phyloP scores from a whole-genome alignment of 1,284 basidiomycete genomes.

The Ustilago nuda region DNA sequence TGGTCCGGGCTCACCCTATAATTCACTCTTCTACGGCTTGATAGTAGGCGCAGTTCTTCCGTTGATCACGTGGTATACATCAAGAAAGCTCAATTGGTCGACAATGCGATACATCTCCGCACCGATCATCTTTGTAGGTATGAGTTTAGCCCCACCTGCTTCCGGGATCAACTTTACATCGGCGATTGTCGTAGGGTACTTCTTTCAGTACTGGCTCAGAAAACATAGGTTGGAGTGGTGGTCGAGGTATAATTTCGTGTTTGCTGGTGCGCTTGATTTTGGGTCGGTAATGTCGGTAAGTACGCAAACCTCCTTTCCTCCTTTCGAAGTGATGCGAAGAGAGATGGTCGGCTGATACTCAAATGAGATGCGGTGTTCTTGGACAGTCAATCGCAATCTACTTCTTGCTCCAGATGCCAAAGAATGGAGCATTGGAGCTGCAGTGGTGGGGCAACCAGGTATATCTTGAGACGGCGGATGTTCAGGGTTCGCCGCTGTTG shows the following conservation, averaged over 20 bases:
- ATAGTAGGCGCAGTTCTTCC: conserved; percentile 57
- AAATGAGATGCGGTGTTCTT: not conserved
- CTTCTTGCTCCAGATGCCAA: conserved; percentile 42
- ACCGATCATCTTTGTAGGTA: conserved; percentile 62
- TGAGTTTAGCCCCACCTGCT: conserved; percentile 64
- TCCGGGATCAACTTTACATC: conserved; percentile 64
- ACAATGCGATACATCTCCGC: conserved; percentile 40
- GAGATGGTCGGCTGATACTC: not conserved
- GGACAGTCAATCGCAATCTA: conserved; percentile 35
- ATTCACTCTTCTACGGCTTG: conserved; percentile 58
- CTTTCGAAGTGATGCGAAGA: not conserved
- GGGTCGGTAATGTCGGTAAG: conserved; percentile 66
- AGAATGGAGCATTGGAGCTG: conserved; percentile 34
- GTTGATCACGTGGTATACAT: conserved; percentile 50
- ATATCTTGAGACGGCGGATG: conserved; percentile 50
- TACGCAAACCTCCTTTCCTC: not conserved
- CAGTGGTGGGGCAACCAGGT: conserved; percentile 66
- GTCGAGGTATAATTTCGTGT: conserved; percentile 69
- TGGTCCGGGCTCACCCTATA: conserved; percentile 43
- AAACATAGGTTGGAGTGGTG: conserved; percentile 67
- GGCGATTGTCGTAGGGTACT: conserved; percentile 72
- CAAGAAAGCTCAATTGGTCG: conserved; percentile 40
- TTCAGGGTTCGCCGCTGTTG: conserved; percentile 17
- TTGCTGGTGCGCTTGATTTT: conserved; percentile 69
- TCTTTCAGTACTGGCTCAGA: conserved; percentile 69